Evolutionary conservation across 139 green algal species (phyloP).

Genomic region (Chara braunii): DNA sequence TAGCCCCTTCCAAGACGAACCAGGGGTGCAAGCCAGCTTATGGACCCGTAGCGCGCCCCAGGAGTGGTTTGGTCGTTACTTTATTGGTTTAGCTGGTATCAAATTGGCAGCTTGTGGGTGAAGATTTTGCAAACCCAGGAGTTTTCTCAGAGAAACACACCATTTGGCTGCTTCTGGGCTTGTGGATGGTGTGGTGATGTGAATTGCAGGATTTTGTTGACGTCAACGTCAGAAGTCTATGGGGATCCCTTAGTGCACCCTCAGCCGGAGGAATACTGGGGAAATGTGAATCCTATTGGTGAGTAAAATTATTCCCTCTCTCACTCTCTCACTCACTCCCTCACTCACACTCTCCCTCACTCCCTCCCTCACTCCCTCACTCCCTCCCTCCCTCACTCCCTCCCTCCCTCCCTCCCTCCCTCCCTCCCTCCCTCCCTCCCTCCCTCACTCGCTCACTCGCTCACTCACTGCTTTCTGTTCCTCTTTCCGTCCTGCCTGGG

Average conservation of each 20-base stretch:
- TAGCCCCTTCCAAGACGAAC: too few species aligned
- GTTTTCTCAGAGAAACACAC: too few species aligned
- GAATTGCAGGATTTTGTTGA: constrained; percentile 67
- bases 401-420: background rate
- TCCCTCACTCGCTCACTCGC: background rate
- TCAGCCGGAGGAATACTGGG: constrained; percentile 96
- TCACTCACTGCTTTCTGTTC: background rate
- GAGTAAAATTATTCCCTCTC: too few species aligned
- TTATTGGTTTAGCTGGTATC: too few species aligned
- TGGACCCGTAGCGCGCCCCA: too few species aligned
- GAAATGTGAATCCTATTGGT: constrained; percentile 97
- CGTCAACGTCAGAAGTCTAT: constrained; percentile 93
- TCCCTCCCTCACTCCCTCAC: background rate
- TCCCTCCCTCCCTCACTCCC: background rate
- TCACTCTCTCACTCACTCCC: background rate
- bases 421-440: background rate
- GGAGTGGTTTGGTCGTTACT: too few species aligned
- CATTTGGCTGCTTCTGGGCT: too few species aligned
- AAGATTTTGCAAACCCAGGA: too few species aligned
- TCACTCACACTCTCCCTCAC: background rate
- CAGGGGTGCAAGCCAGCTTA: too few species aligned
- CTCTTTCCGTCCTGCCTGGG: background rate
- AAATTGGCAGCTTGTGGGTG: too few species aligned
- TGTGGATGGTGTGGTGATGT: too few species aligned
- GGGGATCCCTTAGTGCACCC: constrained; percentile 95